Evolutionary conservation across 108 stramenopile species (phyloP).

Genomic region (Nitzschia sp.): DNA sequence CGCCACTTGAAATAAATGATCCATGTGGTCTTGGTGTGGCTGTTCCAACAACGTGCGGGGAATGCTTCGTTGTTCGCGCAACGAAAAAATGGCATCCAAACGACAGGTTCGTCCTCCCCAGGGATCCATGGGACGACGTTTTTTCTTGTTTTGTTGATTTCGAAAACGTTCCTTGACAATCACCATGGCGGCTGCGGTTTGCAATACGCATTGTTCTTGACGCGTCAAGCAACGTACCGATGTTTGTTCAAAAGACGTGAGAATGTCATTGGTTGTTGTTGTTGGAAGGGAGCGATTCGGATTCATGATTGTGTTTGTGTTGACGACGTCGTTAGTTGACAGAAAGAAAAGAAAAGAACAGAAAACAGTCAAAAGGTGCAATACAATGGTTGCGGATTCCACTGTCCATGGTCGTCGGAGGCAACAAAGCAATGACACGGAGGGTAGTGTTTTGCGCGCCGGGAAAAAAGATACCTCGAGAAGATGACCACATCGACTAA

Average conservation of each 20-base stretch:
- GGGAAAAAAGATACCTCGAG: too few species aligned
- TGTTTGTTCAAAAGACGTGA: constrained; percentile 3
- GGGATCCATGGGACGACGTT: not conserved
- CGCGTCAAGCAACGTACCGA: constrained; percentile 23
- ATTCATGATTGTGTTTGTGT: too few species aligned
- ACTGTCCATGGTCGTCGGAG: too few species aligned
- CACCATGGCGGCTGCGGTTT: constrained; percentile 44
- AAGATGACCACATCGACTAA: too few species aligned
- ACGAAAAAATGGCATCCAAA: constrained; percentile 2
- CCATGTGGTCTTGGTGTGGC: constrained; percentile 8
- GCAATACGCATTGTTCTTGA: constrained; percentile 36
- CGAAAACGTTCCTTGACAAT: constrained; percentile 23
- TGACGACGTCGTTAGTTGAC: too few species aligned
- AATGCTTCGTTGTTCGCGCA: not conserved
- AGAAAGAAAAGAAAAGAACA: too few species aligned
- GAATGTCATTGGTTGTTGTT: too few species aligned
- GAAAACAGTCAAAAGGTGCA: too few species aligned
- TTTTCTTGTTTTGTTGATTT: constrained; percentile 6
- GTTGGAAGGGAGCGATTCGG: too few species aligned
- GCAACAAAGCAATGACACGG: too few species aligned
- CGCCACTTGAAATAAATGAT: constrained; percentile 33
- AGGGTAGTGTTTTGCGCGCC: too few species aligned
- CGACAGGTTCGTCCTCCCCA: not conserved
- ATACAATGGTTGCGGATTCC: too few species aligned
- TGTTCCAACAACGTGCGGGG: not conserved